These are phyloP conservation scores for Cutaneotrichosporon curvatum DNA, from an alignment of 1,284 basidiomycete genomes.

Conservation along the genomic window DNA sequence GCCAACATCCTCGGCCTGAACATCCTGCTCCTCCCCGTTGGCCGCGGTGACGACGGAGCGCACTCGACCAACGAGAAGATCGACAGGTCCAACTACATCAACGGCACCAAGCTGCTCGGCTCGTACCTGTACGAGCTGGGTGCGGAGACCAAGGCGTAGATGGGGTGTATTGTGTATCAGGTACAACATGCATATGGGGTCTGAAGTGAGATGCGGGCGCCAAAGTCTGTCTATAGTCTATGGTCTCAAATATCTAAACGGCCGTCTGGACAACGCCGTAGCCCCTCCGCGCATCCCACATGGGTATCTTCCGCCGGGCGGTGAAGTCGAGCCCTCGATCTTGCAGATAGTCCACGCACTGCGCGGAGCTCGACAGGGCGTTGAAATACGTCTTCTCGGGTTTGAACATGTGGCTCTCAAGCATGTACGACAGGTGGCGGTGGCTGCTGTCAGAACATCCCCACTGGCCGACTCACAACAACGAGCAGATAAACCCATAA, in stretches of 20 bases:
- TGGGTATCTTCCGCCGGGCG: slow-evolving; percentile 8
- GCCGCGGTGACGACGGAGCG: slow-evolving; percentile 84
- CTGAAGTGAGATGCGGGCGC: too few species aligned
- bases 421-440: slow-evolving; percentile 54
- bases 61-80: slow-evolving; percentile 88
- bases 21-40: slow-evolving; percentile 84
- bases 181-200: too few species aligned
- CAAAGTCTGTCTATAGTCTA: too few species aligned
- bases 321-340: slow-evolving; percentile 37
- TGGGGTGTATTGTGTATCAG: too few species aligned
- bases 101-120: slow-evolving; percentile 68
- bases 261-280: background rate
- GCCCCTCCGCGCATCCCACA: slow-evolving; percentile 34
- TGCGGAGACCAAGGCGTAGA: slow-evolving; percentile 22
- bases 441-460: slow-evolving; percentile 32
- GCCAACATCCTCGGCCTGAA: slow-evolving; percentile 68
- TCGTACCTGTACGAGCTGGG: slow-evolving; percentile 77
- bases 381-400: slow-evolving; percentile 53
- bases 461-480: slow-evolving; percentile 43
- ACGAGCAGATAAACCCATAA: slow-evolving; percentile 51
- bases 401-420: slow-evolving; percentile 49
- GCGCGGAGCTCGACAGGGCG: slow-evolving; percentile 47
- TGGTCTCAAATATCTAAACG: too few species aligned
- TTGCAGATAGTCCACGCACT: slow-evolving; percentile 50
- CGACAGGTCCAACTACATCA: slow-evolving; percentile 85